Conservation (phyloP, 768 basidiomycete species). For the Agaricus bisporus region DNA sequence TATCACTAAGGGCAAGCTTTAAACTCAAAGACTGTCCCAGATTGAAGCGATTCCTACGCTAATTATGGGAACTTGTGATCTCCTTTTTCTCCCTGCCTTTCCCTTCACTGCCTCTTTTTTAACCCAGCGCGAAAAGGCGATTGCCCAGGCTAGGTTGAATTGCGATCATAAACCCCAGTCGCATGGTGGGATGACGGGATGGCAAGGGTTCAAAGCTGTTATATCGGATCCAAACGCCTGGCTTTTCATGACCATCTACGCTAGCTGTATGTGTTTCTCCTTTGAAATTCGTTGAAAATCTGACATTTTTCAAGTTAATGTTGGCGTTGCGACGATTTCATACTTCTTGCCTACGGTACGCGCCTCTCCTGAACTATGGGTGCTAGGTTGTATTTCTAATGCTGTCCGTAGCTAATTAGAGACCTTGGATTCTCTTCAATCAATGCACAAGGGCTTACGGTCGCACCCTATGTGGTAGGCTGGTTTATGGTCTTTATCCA, state of each 20-base stretch:
- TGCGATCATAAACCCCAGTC: conserved; percentile 53
- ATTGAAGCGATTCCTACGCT: conserved; percentile 53
- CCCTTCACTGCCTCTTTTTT: conserved; percentile 50
- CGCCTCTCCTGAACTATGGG: not conserved
- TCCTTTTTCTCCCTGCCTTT: conserved; percentile 49
- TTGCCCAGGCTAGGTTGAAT: conserved; percentile 51
- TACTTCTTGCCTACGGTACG: conserved; percentile 51
- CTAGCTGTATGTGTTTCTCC: conserved; percentile 35
- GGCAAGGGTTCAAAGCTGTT: conserved; percentile 50
- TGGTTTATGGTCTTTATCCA: conserved; percentile 52
- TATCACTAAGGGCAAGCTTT: not conserved
- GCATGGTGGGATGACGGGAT: conserved; percentile 52
- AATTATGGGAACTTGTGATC: conserved; percentile 41
- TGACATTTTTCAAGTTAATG: conserved; percentile 33
- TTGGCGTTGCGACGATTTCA: conserved; percentile 49
- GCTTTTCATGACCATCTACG: conserved; percentile 46
- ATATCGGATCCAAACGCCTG: conserved; percentile 44
- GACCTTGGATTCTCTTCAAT: conserved; percentile 50
- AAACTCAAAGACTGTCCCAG: conserved; percentile 18
- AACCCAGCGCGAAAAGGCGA: conserved; percentile 44
- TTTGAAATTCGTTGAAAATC: not conserved
- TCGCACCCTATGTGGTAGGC: conserved; percentile 50
- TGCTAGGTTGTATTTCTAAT: not conserved
- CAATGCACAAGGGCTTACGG: conserved; percentile 52
- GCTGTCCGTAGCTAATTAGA: conserved; percentile 37